Conservation (phyloP, 2,329 filamentous ascomycete genomes). For the Aspergillus alliaceus region DNA sequence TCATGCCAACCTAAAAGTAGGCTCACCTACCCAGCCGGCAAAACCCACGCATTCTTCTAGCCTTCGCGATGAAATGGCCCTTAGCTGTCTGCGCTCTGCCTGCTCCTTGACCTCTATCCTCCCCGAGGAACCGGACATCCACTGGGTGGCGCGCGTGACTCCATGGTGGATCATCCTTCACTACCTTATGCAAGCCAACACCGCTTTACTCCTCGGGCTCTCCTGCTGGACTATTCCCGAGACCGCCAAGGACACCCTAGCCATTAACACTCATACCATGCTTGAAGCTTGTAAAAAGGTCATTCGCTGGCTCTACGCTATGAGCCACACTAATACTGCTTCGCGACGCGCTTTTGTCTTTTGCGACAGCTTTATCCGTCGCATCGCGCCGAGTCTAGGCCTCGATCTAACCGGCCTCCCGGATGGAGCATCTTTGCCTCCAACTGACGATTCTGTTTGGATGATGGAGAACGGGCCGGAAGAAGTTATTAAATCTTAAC, state of each 20-base stretch:
- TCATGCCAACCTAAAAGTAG: conserved; percentile 23
- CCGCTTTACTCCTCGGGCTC: conserved; percentile 42
- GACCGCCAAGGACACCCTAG: not conserved
- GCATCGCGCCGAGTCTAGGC: conserved; percentile 30
- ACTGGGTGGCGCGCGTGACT: conserved; percentile 34
- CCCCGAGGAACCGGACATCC: conserved; percentile 34
- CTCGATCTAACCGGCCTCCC: conserved; percentile 34
- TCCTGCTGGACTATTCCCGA: conserved; percentile 16
- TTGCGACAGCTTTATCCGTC: conserved; percentile 32
- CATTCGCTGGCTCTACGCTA: conserved; percentile 37
- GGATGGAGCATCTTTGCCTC: conserved; percentile 9
- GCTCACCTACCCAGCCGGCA: not conserved
- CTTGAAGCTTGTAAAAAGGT: conserved; percentile 36
- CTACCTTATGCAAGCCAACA: conserved; percentile 44
- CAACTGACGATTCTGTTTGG: conserved; percentile 2
- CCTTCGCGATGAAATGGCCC: conserved; percentile 27
- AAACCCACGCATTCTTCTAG: not conserved
- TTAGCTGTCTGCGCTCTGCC: conserved; percentile 40
- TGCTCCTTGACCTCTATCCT: conserved; percentile 38
- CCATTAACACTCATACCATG: conserved; percentile 24
- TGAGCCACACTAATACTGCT: conserved; percentile 31
- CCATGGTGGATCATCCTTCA: conserved; percentile 48
- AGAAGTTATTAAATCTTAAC: not conserved
- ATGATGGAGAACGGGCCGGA: not conserved
- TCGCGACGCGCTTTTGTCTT: conserved; percentile 37